A percentile compares a stretch with the other conserved stretches of the same genome.
These are phyloP conservation scores for Candida methanosorbosa DNA, from an alignment of 805 yeast genomes.

Conservation along the genomic window DNA sequence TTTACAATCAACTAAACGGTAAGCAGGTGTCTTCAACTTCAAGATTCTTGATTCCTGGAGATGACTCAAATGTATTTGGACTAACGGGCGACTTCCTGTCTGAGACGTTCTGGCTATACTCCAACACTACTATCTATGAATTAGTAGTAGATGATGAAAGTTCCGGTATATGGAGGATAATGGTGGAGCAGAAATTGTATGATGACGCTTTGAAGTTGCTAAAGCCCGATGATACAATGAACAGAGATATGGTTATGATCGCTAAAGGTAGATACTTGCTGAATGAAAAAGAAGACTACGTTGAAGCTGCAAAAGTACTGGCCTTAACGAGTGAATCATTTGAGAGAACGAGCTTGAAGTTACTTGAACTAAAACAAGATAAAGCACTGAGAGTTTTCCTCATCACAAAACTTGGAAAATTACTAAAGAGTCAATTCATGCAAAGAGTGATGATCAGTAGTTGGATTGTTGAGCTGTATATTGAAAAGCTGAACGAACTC, in stretches of 20 bases:
- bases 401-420: conserved; percentile 26
- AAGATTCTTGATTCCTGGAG: conserved; percentile 23
- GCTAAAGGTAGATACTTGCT: conserved; percentile 47
- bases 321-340: conserved; percentile 60
- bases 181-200: conserved; percentile 43
- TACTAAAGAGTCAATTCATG: conserved; percentile 24
- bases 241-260: conserved; percentile 40
- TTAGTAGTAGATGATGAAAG: conserved; percentile 62
- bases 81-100: conserved; percentile 38
- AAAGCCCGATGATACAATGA: conserved; percentile 23
- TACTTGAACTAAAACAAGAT: conserved; percentile 33
- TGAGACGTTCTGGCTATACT: conserved; percentile 71
- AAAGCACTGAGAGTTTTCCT: conserved; percentile 42
- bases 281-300: conserved; percentile 11
- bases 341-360: conserved; percentile 56
- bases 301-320: conserved; percentile 44
- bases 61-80: conserved; percentile 27
- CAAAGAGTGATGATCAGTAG: conserved; percentile 48
- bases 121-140: conserved; percentile 57
- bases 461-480: conserved; percentile 56
- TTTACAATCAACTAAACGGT: conserved; percentile 44
- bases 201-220: conserved; percentile 54
- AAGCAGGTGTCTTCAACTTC: conserved; percentile 34
- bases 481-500: conserved; percentile 35
- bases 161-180: conserved; percentile 63